phyloP scores from a whole-genome alignment of 2,329 filamentous ascomycete species.

The Aspergillus niger region DNA sequence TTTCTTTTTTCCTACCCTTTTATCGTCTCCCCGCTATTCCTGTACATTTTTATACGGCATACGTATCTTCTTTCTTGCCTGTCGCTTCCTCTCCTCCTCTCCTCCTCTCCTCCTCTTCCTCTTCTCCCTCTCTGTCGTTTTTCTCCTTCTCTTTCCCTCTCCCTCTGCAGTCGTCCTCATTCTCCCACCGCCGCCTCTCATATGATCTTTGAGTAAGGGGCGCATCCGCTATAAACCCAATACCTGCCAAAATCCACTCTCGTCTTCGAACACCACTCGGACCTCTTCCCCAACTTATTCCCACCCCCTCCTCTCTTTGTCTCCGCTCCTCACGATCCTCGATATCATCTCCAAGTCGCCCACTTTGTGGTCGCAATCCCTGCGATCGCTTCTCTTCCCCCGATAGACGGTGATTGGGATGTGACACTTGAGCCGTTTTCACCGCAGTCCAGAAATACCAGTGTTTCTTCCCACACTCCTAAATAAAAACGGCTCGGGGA shows the following conservation, averaged over 20 bases:
- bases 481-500: neutral
- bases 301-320: neutral
- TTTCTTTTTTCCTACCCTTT: conserved; percentile 14
- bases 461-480: neutral
- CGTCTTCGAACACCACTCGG: conserved; percentile 7
- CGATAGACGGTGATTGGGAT: neutral
- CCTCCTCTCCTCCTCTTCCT: neutral
- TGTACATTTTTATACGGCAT: conserved; percentile 10
- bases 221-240: conserved; percentile 5
- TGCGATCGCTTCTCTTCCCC: neutral
- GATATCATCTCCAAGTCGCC: neutral
- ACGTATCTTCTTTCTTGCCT: neutral
- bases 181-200: conserved; percentile 2
- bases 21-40: conserved; percentile 25
- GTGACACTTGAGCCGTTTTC: neutral
- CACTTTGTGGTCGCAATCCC: conserved; percentile 1
- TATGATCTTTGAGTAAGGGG: conserved; percentile 9
- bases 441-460: neutral
- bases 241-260: conserved; percentile 2
- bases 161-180: neutral
- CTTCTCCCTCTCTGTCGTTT: conserved; percentile 13
- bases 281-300: neutral
- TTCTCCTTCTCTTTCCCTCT: conserved; percentile 22
- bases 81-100: neutral
- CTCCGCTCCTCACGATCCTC: neutral